These are phyloP conservation scores for Colletotrichum scovillei DNA, from an alignment of 2,329 filamentous ascomycete species.

Conservation along the genomic window DNA sequence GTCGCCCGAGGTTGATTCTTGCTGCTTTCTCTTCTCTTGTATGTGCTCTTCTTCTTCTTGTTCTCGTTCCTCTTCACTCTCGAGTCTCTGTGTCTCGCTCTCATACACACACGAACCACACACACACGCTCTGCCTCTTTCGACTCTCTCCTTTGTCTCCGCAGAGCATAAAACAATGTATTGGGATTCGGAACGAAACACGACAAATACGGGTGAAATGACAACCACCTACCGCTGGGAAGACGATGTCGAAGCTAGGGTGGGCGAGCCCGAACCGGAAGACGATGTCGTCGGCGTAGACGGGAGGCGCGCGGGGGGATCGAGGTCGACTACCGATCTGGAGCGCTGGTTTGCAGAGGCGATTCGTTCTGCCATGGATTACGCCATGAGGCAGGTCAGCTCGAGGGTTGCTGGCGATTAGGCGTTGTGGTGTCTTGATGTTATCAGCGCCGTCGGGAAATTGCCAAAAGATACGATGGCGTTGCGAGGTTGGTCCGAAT, in stretches of 20 bases:
- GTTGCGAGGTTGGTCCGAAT: slow-evolving; percentile 16
- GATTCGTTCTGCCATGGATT: slow-evolving; percentile 76
- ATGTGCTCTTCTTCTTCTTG: not conserved
- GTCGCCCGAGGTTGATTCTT: not conserved
- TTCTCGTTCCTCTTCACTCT: not conserved
- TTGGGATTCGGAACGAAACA: slow-evolving; percentile 4
- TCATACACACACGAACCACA: not conserved
- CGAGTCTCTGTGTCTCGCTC: not conserved
- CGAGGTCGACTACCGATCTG: slow-evolving; percentile 66
- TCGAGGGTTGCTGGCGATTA: slow-evolving; percentile 23
- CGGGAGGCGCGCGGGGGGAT: slow-evolving; percentile 61
- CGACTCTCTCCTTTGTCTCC: not conserved
- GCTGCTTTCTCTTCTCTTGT: not conserved
- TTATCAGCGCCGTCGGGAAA: slow-evolving; percentile 8
- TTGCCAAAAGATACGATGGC: slow-evolving; percentile 1
- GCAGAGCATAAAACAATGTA: slow-evolving; percentile 7
- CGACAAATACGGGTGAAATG: not conserved
- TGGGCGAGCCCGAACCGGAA: slow-evolving; percentile 29
- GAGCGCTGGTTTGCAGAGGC: slow-evolving; percentile 58
- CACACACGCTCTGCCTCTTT: not conserved
- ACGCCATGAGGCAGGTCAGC: slow-evolving; percentile 68
- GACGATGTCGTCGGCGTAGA: slow-evolving; percentile 45
- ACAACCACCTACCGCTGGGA: slow-evolving; percentile 35
- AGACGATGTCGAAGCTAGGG: slow-evolving; percentile 32
- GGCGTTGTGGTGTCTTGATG: slow-evolving; percentile 18